Percentiles rank a stretch among this genome's conserved stretches.
Evolutionary conservation across 805 yeast genomes (phyloP).

Genomic region (Zygosaccharomyces rouxii): DNA sequence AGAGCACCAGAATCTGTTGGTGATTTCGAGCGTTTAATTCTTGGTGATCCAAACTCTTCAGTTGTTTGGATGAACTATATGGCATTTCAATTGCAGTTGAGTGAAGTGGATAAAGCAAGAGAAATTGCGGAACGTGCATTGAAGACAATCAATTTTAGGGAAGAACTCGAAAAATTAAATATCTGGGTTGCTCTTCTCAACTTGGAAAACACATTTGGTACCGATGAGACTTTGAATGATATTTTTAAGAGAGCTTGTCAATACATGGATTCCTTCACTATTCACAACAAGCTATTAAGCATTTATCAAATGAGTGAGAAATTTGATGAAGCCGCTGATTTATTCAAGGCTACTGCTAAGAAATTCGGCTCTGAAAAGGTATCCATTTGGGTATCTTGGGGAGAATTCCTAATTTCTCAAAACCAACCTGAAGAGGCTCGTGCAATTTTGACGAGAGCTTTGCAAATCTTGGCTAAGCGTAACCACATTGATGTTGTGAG

Average conservation of each 20-base stretch:
- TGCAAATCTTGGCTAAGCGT: constrained; percentile 65
- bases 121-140: constrained; percentile 90
- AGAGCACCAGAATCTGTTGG: constrained; percentile 86
- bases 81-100: constrained; percentile 93
- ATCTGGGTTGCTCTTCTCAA: constrained; percentile 95
- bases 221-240: constrained; percentile 73
- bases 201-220: constrained; percentile 91
- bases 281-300: constrained; percentile 74
- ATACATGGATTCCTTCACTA: constrained; percentile 81
- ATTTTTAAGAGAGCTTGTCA: constrained; percentile 81
- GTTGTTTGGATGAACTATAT: constrained; percentile 95
- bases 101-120: constrained; percentile 92
- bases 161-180: constrained; percentile 87
- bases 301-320: constrained; percentile 75
- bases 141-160: constrained; percentile 83
- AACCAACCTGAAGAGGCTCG: constrained; percentile 56
- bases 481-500: constrained; percentile 75
- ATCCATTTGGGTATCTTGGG: constrained; percentile 78
- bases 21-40: constrained; percentile 87
- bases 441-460: constrained; percentile 66
- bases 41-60: constrained; percentile 92
- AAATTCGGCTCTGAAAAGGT: constrained; percentile 68
- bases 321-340: constrained; percentile 59
- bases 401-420: constrained; percentile 65
- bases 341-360: constrained; percentile 67